Evolutionary conservation across 1,284 basidiomycete species (phyloP), one percentile per base, ranked within the genome.

Genomic region (Rhodofomes roseus): DNA sequence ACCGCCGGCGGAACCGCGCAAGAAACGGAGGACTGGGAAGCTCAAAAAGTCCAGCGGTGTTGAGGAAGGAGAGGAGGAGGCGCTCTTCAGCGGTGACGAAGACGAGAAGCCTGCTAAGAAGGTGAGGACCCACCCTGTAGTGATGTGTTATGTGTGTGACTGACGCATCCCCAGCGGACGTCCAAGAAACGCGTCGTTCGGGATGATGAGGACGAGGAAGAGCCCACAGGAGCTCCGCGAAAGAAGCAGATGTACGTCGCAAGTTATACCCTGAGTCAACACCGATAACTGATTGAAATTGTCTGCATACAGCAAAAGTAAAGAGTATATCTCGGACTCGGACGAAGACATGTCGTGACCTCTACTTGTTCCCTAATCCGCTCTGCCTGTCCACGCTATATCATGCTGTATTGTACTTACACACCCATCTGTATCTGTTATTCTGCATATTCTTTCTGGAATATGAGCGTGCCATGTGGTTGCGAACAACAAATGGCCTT

Each of bases 191-290:
- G 89, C 18, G 82, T 87, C 5, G 82, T 92, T 23, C 76, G 86
- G 39, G 89, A 92, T 63, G 89, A 91, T 11, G 90, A 91, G 50
- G 89, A 91, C 1, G 87, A 88, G 41, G 87, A 87, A 29, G 71
- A 71, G 4, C 73, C 74, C 4, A 76, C 76, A n/a, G 75, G 71
- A 34, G 67, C 66, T 18, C 75, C 86, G 20, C 82, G 84, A 52
- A 90, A 87, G 75, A 91, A 89, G 71, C 87, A 90, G 73, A 88
- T 84, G 89, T 91, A 66, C 68, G 88, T 81, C 3, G 23, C 25
- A 16, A 8, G 29, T 20, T 8, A 43, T n/a, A 23, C 53, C 60
- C 55, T 41, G 16, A 27, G 48, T 31, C 22, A 51, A 4, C 62
- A 22, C 16, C 61, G n/a, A 22, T 60, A 11, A 7, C 20, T 23